Base-by-base conservation (phyloP, 2,329 filamentous ascomycete species). In the Clonostachys solani region DNA sequence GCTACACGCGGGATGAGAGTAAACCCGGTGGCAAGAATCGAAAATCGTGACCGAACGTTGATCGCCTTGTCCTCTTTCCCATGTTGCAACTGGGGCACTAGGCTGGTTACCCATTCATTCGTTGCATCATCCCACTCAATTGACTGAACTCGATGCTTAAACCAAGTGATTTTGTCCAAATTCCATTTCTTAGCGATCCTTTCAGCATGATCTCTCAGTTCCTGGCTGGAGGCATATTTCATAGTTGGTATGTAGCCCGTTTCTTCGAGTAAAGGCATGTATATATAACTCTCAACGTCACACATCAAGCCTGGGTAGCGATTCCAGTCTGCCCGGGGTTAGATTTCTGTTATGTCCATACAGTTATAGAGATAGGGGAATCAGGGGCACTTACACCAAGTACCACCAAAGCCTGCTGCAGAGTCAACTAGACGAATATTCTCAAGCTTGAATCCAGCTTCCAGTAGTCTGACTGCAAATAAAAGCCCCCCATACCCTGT, bases 201-300 rank as follows among this genome's bases (percentile, higher is more conserved):
- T 10, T 72, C 59, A 5, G 66, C 64, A 54, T 80, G 67, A 33
- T 60, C 58, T 2, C 68, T 62, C 8, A 77, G 42, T 45, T 79
- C 75, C 4, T 59, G 52, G 0, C 70, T 73, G 12, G 61, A 61
- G 0, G 69, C 61, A 51, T 76, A 78, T 40, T 69, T 68, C 40
- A 76, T 65, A 13, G 65, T 74, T 0, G 81, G 82, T 57, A 83
- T 72, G 54, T 81, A 83, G 0, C 73, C 74, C 3, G 70, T 81
- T 59, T 84, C 79, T 50, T 84, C 80, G 3, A 84, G 67, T 12
- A 82, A 60, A 5, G 80, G 80, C 62, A 84, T 61, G 54, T 84
- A 85, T 15, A 72, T 66, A 53, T 78, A 82, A 44, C 71, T 69
- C 59, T 85, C 81, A 4, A 82, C 63, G 54, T 86, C 81, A 55